Evolutionary conservation across 2,329 filamentous ascomycete species (phyloP), one percentile per base, ranked within the genome.

Genomic region (Cordyceps pruinosa): DNA sequence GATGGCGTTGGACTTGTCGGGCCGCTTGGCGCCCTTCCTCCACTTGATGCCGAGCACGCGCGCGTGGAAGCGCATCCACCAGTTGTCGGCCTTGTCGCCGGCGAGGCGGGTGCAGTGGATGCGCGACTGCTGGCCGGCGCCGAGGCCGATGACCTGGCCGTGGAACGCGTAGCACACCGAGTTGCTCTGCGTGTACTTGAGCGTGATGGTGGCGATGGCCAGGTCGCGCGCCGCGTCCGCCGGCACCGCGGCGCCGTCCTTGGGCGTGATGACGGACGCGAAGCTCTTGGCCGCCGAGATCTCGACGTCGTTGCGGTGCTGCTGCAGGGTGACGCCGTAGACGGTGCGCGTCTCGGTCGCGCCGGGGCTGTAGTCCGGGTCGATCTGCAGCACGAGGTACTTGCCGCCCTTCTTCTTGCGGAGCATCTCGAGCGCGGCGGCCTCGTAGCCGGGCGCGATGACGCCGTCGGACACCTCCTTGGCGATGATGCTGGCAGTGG

Each of bases 131-230:
- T 99, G 94, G 60, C 94, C 94, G 56, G 94, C 94, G 63, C 94
- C 94, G 57, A 99, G 85, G 63, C 94, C 94, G 65, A 99, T 82
- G 66, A 97, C 83, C 75, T 97, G 94, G 48, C 94, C 94, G 67
- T 96, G 92, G 62, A 90, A 80, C 56, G 94, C 92, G 71, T 97
- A 99, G 83, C 93, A 97, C 62, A 99, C 94, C 26, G 92, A 97
- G 83, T 99, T 99, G 70, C 91, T 96, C 77, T 99, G 92, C 1
- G 94, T 99, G 79, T 96, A 99, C 78, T 99, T 99, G 66, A 97
- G 82, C 34, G 94, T 91, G 69, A 99, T 97, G 57, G 94, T 99
- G 56, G 94, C 94, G 47, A 99, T 88, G 28, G 93, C 92, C 62
- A 99, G 79, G 69, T 99, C 94, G 60, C 93, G 86, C 60, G 93